A percentile compares a stretch with the other conserved stretches of the same genome.
Evolutionary conservation across 1,284 basidiomycete genomes (phyloP).

Genomic region (Phylloporus sp.): DNA sequence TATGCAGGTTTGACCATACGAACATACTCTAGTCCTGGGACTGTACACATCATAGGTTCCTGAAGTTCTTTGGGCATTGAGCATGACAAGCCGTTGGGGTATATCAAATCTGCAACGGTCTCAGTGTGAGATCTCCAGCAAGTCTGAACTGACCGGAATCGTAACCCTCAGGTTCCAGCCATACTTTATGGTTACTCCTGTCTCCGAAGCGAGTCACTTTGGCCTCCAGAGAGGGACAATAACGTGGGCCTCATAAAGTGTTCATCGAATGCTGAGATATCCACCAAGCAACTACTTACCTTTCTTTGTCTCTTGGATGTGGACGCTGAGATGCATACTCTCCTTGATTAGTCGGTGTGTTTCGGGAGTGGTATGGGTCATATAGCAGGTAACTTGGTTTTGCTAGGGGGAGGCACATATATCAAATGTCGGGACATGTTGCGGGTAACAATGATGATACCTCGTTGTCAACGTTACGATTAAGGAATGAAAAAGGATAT

Average conservation of each 20-base stretch:
- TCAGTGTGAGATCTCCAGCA: slow-evolving; percentile 3
- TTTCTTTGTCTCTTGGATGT: slow-evolving; percentile 88
- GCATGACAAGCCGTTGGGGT: slow-evolving; percentile 89
- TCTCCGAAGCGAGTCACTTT: slow-evolving; percentile 84
- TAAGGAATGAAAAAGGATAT: slow-evolving; percentile 68
- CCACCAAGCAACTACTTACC: slow-evolving; percentile 48
- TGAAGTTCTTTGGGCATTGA: slow-evolving; percentile 88
- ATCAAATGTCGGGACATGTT: slow-evolving; percentile 9
- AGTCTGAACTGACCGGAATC: slow-evolving; percentile 67
- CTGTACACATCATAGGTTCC: slow-evolving; percentile 79
- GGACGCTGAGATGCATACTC: slow-evolving; percentile 79
- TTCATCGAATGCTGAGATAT: neutral
- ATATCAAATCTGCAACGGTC: slow-evolving; percentile 69
- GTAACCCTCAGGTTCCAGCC: slow-evolving; percentile 92
- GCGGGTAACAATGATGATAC: slow-evolving; percentile 40
- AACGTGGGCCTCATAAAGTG: slow-evolving; percentile 74
- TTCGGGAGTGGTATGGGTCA: slow-evolving; percentile 74
- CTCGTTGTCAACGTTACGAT: slow-evolving; percentile 58
- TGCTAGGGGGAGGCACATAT: slow-evolving; percentile 47
- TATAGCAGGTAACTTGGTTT: slow-evolving; percentile 78
- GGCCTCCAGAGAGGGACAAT: slow-evolving; percentile 90
- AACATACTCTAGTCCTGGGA: slow-evolving; percentile 85
- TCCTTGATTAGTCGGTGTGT: slow-evolving; percentile 80
- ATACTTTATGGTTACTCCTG: slow-evolving; percentile 78
- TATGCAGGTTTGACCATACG: slow-evolving; percentile 86